Percentiles rank a stretch among this genome's conserved stretches.
Evolutionary conservation across 163 green algal genomes (phyloP).

Genomic region (Coccomyxa subellipsoidea): DNA sequence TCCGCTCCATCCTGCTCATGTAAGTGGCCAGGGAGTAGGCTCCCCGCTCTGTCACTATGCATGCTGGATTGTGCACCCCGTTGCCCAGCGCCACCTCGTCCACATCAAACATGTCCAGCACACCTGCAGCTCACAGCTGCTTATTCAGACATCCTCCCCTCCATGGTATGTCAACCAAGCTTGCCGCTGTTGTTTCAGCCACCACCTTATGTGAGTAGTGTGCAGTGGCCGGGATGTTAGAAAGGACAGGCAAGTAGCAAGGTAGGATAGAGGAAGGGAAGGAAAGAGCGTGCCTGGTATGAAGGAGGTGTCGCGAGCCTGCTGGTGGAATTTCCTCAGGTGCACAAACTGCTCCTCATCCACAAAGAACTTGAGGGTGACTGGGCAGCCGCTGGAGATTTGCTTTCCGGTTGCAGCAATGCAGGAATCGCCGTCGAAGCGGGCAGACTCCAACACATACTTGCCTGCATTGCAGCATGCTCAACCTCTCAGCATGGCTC

Average conservation of each 20-base stretch:
- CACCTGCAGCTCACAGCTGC: background rate
- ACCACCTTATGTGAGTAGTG: too few species aligned
- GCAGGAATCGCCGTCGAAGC: background rate
- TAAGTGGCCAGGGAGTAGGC: constrained; percentile 2
- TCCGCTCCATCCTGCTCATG: constrained; percentile 13
- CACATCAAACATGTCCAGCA: constrained; percentile 14
- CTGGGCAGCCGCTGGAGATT: background rate
- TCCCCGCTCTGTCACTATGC: constrained; percentile 5
- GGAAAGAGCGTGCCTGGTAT: constrained; percentile 1
- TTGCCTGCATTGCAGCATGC: constrained; percentile 6
- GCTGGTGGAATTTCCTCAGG: constrained; percentile 4
- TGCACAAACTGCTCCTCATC: constrained; percentile 2
- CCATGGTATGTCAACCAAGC: too few species aligned
- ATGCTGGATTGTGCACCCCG: background rate
- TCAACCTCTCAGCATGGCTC: too few species aligned
- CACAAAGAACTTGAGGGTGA: constrained; percentile 8
- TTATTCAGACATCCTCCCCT: too few species aligned
- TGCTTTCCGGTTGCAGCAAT: constrained; percentile 7
- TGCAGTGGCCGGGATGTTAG: too few species aligned
- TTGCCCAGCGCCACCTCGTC: background rate
- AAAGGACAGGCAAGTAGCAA: too few species aligned
- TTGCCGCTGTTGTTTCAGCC: too few species aligned
- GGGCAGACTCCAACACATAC: constrained; percentile 7
- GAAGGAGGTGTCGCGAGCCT: background rate
- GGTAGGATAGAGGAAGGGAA: too few species aligned